Evolutionary conservation across 805 yeast species (phyloP).

Genomic region (Kurtzmaniella cleridarum): DNA sequence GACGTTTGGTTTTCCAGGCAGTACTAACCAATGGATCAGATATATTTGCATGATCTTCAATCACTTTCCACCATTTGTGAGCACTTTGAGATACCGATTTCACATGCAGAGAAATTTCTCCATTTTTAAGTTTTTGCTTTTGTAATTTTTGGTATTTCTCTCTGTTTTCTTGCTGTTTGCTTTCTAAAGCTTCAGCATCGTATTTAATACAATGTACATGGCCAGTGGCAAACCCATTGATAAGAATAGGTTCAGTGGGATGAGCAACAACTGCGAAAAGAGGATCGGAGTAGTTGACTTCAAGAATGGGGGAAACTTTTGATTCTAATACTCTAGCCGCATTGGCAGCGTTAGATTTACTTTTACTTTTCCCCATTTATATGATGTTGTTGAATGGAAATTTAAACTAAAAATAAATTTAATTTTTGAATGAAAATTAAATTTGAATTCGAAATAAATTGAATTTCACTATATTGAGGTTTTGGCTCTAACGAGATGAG

Average conservation of each 20-base stretch:
- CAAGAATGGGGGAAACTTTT: slow-evolving; percentile 38
- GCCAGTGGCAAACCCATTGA: slow-evolving; percentile 80
- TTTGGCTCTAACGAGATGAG: too few relatives aligned
- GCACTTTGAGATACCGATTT: slow-evolving; percentile 28
- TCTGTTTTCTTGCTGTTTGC: slow-evolving; percentile 16
- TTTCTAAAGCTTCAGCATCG: slow-evolving; percentile 42
- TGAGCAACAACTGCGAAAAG: slow-evolving; percentile 76
- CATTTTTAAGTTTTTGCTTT: slow-evolving; percentile 19
- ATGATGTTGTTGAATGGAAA: too few relatives aligned
- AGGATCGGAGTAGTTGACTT: slow-evolving; percentile 51
- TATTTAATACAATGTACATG: slow-evolving; percentile 60
- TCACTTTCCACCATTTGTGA: slow-evolving; percentile 44
- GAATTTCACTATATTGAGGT: too few relatives aligned
- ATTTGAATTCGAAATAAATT: too few relatives aligned
- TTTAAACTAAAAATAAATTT: too few relatives aligned
- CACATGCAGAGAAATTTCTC: slow-evolving; percentile 16
- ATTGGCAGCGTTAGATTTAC: slow-evolving; percentile 16
- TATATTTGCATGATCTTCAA: slow-evolving; percentile 20
- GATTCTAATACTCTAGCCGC: slow-evolving; percentile 30
- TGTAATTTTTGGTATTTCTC: slow-evolving; percentile 17
- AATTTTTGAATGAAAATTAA: too few relatives aligned
- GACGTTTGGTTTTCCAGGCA: slow-evolving; percentile 83
- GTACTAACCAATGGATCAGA: slow-evolving; percentile 28
- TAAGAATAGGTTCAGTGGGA: slow-evolving; percentile 60
- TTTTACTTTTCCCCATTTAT: slow-evolving; percentile 23